Conservation (phyloP, 129 eudicot species). For the carrot (Daucus carota) region DH1_v3.0 NC_030382.2:58591501-58592000, state of each 20-base stretch:
- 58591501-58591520: conserved; percentile 86
- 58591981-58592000: neutral
- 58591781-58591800: neutral
- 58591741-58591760: conserved; percentile 45
- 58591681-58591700: conserved; percentile 98
- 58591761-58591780: neutral
- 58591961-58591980: conserved; percentile 42
- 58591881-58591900: conserved; percentile 84
- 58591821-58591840: neutral
- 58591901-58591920: conserved; percentile 86
- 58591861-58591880: conserved; percentile 38
- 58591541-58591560: conserved; percentile 92
- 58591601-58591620: neutral
- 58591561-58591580: conserved; percentile 1
- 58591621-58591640: neutral
- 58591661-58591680: conserved; percentile 97
- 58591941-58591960: conserved; percentile 82
- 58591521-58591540: conserved; percentile 99
- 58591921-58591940: conserved; percentile 89
- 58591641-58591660: conserved; percentile 70
- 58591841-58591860: neutral
- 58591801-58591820: neutral
- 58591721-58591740: conserved; percentile 99
- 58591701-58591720: conserved; percentile 89
- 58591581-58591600: too few relatives aligned